Base-by-base conservation (phyloP, 345 rosid genomes). In the Reutealis trisperma region DNA sequence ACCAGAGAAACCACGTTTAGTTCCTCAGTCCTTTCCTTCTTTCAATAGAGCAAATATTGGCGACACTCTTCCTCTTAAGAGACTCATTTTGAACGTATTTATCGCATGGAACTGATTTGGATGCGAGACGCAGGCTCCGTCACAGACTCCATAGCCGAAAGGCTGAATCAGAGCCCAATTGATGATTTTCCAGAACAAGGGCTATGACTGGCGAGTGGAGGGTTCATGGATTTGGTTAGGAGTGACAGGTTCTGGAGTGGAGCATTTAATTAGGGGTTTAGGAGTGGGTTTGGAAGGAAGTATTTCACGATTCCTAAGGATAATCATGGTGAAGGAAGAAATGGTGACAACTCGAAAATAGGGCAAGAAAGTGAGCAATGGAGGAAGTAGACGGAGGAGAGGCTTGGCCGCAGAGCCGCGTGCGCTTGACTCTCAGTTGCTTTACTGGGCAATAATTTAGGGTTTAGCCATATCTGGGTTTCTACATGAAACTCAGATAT, bases 91-190 rank as follows among this genome's bases (percentile, higher is more conserved):
- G 66, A 63, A 21, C 42, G 12, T 73, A 63, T 47, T 25, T 67
- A 3, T 47, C 75, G 3, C 16, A 75, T 18, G 75, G 10, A 22
- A 7, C 70, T 1, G 65, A 67, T 69, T 75, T 83, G 0, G 85
- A 71, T n/a, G 87, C 82, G 32, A 88, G 85, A 70, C 90, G 92
- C 70, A 76, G 68, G 81, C 93, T 91, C 68, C 91, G 88, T 72
- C 93, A 91, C 70, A 76, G 68, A 80, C 93, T 91, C 68, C 91
- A 87, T 72, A 92, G 77, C 58, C 61, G 76, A 19, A 44, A 7
- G 45, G 80, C 49, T 10, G 22, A 57, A 71, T 11, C 60, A 47
- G 77, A 62, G 63, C 54, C 52, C 8, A 51, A 66, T 10, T 25
- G 37, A 9, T 7, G 64, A 42, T 16, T 47, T 58, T 37, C 49